Evolutionary conservation across 2,329 filamentous ascomycete genomes (phyloP).

Genomic region (Helminthosporium solani): DNA sequence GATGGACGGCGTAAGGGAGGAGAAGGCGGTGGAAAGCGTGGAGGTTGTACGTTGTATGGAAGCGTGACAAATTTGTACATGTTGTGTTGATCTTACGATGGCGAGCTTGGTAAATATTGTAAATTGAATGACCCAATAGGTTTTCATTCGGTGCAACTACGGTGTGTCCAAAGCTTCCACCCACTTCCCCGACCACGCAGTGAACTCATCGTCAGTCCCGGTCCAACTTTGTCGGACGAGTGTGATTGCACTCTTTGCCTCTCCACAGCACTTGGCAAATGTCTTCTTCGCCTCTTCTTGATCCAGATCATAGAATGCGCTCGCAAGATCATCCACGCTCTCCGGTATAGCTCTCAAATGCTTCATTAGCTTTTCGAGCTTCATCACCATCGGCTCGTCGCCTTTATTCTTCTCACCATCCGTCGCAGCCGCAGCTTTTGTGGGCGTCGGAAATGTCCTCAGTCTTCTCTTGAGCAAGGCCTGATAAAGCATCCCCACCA

Average conservation of each 20-base stretch:
- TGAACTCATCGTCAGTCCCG: conserved; percentile 72
- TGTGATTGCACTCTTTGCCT: conserved; percentile 59
- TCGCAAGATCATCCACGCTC: conserved; percentile 68
- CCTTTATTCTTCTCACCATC: conserved; percentile 9
- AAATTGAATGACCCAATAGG: neutral
- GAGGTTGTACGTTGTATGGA: neutral
- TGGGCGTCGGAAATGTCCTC: conserved; percentile 49
- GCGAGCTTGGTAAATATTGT: neutral
- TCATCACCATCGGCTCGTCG: conserved; percentile 26
- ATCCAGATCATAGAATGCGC: conserved; percentile 70
- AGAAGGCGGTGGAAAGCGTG: neutral
- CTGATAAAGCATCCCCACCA: conserved; percentile 67
- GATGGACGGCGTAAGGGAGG: neutral
- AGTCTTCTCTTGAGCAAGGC: conserved; percentile 70
- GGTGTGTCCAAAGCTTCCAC: conserved; percentile 45
- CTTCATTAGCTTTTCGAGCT: conserved; percentile 57
- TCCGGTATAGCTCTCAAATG: conserved; percentile 64
- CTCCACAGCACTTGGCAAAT: conserved; percentile 61
- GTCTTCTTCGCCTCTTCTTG: conserved; percentile 57
- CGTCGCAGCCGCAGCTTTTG: conserved; percentile 4
- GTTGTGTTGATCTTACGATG: neutral
- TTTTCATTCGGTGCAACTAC: conserved; percentile 10
- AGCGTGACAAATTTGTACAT: neutral
- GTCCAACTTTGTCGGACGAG: conserved; percentile 63
- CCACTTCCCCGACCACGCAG: conserved; percentile 69